phyloP scores from a whole-genome alignment of 1,139 yeast species.

The Neolecta irregularis region DNA sequence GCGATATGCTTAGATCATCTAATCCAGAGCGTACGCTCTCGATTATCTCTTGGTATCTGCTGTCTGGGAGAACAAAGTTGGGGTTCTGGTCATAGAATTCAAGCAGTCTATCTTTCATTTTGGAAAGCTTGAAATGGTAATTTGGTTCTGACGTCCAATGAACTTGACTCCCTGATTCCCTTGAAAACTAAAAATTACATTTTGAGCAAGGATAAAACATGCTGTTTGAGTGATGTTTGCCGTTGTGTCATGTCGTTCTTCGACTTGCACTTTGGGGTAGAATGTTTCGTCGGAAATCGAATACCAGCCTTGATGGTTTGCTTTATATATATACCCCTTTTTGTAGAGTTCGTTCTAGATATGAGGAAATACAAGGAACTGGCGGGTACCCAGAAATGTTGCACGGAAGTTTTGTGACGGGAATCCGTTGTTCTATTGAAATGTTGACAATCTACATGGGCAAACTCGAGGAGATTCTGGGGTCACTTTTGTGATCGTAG shows the following conservation, averaged over 20 bases:
- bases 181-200: constrained; percentile 31
- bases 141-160: constrained; percentile 63
- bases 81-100: constrained; percentile 31
- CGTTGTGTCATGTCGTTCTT: constrained; percentile 29
- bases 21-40: constrained; percentile 41
- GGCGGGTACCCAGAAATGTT: constrained; percentile 58
- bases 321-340: constrained; percentile 61
- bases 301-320: constrained; percentile 86
- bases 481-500: no score
- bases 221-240: constrained; percentile 20
- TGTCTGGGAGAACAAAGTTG: constrained; percentile 47
- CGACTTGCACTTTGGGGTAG: constrained; percentile 68
- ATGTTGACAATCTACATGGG: constrained; percentile 49
- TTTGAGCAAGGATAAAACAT: background rate
- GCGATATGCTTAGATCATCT: constrained; percentile 63
- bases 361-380: background rate
- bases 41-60: constrained; percentile 41
- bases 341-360: constrained; percentile 34
- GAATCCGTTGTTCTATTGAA: constrained; percentile 82
- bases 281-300: constrained; percentile 89
- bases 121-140: constrained; percentile 65
- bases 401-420: constrained; percentile 57
- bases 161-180: constrained; percentile 66
- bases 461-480: constrained; percentile 44
- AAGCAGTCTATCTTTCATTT: constrained; percentile 42